phyloP scores from a whole-genome alignment of 805 yeast species.

The Candida xiaguanensis region DNA sequence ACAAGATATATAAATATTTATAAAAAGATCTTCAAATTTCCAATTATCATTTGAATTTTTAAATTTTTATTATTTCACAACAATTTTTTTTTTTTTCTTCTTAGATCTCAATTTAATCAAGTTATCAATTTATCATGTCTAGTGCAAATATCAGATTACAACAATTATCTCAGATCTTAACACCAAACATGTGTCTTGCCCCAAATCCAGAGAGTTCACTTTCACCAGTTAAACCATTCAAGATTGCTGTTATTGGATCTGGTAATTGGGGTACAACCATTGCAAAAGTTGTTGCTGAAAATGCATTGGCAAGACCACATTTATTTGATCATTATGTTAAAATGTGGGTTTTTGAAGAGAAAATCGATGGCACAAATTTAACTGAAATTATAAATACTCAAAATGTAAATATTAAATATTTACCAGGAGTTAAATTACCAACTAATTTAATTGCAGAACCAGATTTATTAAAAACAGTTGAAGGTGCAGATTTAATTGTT shows the following conservation, averaged over 20 bases:
- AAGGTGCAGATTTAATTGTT: slow-evolving; percentile 40
- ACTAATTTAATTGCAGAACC: slow-evolving; percentile 39
- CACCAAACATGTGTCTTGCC: slow-evolving; percentile 12
- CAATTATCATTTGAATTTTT: too few species aligned
- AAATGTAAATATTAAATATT: slow-evolving; percentile 43
- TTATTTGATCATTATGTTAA: slow-evolving; percentile 35
- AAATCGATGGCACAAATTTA: slow-evolving; percentile 37
- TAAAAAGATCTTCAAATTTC: too few species aligned
- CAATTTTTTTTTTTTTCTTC: not conserved
- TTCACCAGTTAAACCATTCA: slow-evolving; percentile 25
- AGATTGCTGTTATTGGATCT: slow-evolving; percentile 41
- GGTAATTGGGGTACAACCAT: slow-evolving; percentile 50
- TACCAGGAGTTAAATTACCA: slow-evolving; percentile 42
- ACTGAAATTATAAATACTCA: slow-evolving; percentile 41
- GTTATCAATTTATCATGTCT: not conserved
- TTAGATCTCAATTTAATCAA: not conserved
- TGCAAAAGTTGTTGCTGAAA: slow-evolving; percentile 44
- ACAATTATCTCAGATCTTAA: slow-evolving; percentile 25
- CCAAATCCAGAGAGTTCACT: slow-evolving; percentile 10
- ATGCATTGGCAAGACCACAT: slow-evolving; percentile 36
- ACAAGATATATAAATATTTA: too few species aligned
- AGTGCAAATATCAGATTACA: slow-evolving; percentile 23
- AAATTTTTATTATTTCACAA: not conserved
- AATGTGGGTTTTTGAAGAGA: slow-evolving; percentile 46
- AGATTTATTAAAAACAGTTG: slow-evolving; percentile 32